Evolutionary conservation across 2,329 filamentous ascomycete species (phyloP), one percentile per base, ranked within the genome.

Genomic region (Fusarium musae): DNA sequence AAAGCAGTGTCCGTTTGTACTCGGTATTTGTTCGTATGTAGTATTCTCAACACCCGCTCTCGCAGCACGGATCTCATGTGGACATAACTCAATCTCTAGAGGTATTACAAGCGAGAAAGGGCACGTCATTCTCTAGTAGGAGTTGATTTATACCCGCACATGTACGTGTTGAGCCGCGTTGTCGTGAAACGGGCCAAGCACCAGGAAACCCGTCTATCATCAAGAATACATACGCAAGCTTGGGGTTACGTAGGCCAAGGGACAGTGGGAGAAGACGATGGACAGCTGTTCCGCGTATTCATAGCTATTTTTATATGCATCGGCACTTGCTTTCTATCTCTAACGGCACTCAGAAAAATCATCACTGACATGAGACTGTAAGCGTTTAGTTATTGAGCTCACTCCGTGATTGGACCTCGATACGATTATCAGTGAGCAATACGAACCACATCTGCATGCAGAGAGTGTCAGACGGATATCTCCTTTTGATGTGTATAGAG

Each of bases 151-250:
- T 43, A 69, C n/a, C 50, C 17, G 37, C 50, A 37, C 46, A 65
- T 42, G 47, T 70, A 66, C 53, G 53, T 46, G 59, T 70, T 54
- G 53, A 70, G 59, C 59, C 66, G 66, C 59, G 65, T 69, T 70
- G 43, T 70, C 42, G 60, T 70, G 67, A 70, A 70, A 70, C 67
- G 28, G 49, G 59, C 67, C 67, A 66, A 70, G 67, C 42, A 28
- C 32, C 37, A 32, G 28, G 36, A 32, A 54, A 30, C 39, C 52
- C 19, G 16, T 36, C 16, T 19, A 52, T 52, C 28, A 44, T 46
- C 32, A 66, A 39, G 44, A 39, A 49, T 16, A 54, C 52, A 49
- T 19, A 54, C 52, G 37, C 66, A 65, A 52, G 7, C 10, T 47
- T 19, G 9, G 34, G 43, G 49, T 69, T 64, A 69, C 65, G 66